Conservation (phyloP, 1,139 yeast genomes). For the Debaryomyces robertsiae region DNA sequence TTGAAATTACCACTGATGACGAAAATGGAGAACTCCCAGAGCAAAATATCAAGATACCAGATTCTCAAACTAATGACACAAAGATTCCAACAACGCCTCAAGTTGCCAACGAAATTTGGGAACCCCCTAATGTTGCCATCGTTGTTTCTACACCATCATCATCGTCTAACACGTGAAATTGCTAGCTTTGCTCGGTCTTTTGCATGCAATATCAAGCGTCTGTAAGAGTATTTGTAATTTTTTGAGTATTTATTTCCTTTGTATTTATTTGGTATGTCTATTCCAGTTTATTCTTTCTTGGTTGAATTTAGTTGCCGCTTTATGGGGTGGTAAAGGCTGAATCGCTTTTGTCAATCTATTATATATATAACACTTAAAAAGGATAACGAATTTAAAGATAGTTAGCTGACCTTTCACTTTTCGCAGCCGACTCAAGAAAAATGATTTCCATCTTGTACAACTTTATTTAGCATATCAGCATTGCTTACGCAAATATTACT, state of each 20-base stretch:
- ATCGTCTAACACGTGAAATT: conserved; percentile 11
- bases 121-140: conserved; percentile 22
- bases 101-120: not conserved
- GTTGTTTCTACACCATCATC: conserved; percentile 30
- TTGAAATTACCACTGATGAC: conserved; percentile 32
- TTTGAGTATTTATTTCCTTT: not conserved
- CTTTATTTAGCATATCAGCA: too few species aligned
- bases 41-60: not conserved
- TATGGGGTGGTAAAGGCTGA: too few species aligned
- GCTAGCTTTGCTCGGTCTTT: not conserved
- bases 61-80: not conserved
- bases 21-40: conserved; percentile 14
- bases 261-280: not conserved
- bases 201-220: not conserved
- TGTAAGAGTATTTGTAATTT: conserved; percentile 4
- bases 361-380: too few species aligned
- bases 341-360: too few species aligned
- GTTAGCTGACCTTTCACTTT: too few species aligned
- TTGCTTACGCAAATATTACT: too few species aligned
- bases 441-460: too few species aligned
- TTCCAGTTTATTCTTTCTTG: too few species aligned
- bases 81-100: not conserved
- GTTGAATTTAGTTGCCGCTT: too few species aligned
- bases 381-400: too few species aligned
- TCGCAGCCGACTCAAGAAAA: too few species aligned